These are phyloP conservation scores for Chlamydomonas reinhardtii DNA, from an alignment of 163 green algal species.

Conservation along the genomic window DNA sequence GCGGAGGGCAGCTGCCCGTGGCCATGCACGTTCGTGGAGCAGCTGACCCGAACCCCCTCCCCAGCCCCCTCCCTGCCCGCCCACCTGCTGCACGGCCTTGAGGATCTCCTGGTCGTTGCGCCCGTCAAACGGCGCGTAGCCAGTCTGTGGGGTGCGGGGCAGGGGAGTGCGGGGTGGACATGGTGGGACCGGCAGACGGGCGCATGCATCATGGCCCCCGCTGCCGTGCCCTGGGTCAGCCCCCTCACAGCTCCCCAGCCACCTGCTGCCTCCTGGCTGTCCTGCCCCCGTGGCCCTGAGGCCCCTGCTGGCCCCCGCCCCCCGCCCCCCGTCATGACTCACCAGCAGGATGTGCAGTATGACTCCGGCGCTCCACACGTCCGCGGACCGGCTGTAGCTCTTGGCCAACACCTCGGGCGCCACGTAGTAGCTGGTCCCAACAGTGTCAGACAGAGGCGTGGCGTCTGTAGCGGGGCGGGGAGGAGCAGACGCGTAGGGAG, in stretches of 20 bases:
- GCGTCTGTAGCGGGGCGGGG: background rate
- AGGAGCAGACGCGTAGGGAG: background rate
- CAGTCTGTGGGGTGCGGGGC: background rate
- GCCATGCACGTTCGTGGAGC: too few species aligned
- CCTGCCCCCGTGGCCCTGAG: too few species aligned
- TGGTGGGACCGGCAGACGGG: background rate
- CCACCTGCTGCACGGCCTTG: constrained; percentile 17
- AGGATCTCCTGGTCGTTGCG: constrained; percentile 38
- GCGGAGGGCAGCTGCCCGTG: too few species aligned
- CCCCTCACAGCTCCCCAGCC: too few species aligned
- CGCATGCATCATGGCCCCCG: too few species aligned
- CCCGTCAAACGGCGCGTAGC: constrained; percentile 48
- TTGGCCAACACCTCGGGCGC: constrained; percentile 85
- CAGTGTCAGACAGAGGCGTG: constrained; percentile 82
- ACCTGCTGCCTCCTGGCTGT: too few species aligned
- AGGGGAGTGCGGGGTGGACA: background rate
- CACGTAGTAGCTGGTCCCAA: constrained; percentile 96
- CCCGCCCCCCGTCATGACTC: constrained; percentile 59
- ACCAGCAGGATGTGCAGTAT: constrained; percentile 97
- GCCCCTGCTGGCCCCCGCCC: background rate
- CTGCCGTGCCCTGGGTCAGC: too few species aligned
- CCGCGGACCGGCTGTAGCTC: constrained; percentile 55
- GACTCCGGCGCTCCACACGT: constrained; percentile 93
- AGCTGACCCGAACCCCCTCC: too few species aligned
- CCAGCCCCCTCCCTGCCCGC: background rate